A percentile compares a stretch with the other conserved stretches of the same genome.
These are phyloP conservation scores for Ceratocystis variospora DNA, from an alignment of 2,329 filamentous ascomycete genomes.

Conservation along the genomic window DNA sequence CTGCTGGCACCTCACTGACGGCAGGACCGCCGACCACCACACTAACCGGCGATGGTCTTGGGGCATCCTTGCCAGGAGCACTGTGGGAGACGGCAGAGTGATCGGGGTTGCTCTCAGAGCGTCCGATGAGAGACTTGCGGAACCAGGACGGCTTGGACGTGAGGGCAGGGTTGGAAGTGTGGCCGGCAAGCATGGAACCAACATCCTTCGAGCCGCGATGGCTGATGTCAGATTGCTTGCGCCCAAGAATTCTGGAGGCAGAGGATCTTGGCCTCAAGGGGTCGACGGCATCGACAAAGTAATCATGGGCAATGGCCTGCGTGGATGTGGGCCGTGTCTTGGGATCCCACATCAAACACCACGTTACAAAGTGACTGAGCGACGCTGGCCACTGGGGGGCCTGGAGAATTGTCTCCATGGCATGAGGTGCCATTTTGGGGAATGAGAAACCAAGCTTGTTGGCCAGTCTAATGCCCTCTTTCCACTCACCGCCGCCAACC, in stretches of 20 bases:
- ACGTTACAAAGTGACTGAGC: constrained; percentile 86
- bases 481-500: constrained; percentile 94
- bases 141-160: constrained; percentile 89
- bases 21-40: constrained; percentile 26
- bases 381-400: constrained; percentile 81
- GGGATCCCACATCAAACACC: constrained; percentile 98
- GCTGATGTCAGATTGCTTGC: constrained; percentile 77
- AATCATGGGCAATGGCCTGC: constrained; percentile 90
- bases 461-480: constrained; percentile 79
- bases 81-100: constrained; percentile 8
- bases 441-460: constrained; percentile 97
- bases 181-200: constrained; percentile 18
- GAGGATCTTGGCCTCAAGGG: constrained; percentile 86
- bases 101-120: constrained; percentile 43
- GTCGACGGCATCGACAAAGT: constrained; percentile 84
- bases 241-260: constrained; percentile 66
- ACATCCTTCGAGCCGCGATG: constrained; percentile 51
- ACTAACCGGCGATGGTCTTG: constrained; percentile 33
- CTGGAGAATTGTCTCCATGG: constrained; percentile 87
- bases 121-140: constrained; percentile 78
- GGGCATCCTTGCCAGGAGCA: constrained; percentile 32
- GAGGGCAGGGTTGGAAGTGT: constrained; percentile 29
- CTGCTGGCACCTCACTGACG: constrained; percentile 29
- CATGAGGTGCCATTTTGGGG: constrained; percentile 96
- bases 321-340: constrained; percentile 80